Evolutionary conservation across 2,329 filamentous ascomycete species (phyloP).

Genomic region (Canariomyces notabilis): DNA sequence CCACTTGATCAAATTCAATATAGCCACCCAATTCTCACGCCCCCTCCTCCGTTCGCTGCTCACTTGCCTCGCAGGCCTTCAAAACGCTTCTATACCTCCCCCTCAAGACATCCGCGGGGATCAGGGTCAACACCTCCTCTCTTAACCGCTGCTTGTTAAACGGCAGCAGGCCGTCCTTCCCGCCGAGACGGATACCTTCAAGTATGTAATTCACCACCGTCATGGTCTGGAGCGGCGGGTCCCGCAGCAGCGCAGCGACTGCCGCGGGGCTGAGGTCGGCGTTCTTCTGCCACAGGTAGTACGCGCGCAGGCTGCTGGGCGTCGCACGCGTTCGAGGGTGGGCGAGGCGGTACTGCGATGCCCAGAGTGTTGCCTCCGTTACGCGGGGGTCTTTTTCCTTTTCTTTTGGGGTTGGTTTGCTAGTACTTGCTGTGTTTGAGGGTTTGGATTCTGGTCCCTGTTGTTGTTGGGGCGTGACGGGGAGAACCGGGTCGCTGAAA

Average conservation of each 20-base stretch:
- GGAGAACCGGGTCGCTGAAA: neutral
- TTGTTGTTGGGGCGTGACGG: neutral
- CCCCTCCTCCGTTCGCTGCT: neutral
- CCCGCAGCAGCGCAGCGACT: slow-evolving; percentile 52
- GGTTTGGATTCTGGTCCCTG: slow-evolving; percentile 2
- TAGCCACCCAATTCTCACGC: no score
- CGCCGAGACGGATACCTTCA: slow-evolving; percentile 47
- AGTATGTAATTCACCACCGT: slow-evolving; percentile 59
- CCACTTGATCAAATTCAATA: no score
- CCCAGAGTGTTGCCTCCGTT: slow-evolving; percentile 38
- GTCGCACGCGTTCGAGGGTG: slow-evolving; percentile 21
- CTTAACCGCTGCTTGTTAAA: slow-evolving; percentile 44
- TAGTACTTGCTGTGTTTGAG: slow-evolving; percentile 7
- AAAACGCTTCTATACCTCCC: neutral
- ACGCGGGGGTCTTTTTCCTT: slow-evolving; percentile 38
- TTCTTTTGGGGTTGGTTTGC: slow-evolving; percentile 9
- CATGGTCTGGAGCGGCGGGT: slow-evolving; percentile 51
- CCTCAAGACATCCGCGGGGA: slow-evolving; percentile 26
- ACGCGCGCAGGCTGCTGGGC: slow-evolving; percentile 45
- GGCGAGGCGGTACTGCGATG: slow-evolving; percentile 32
- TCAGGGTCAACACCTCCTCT: slow-evolving; percentile 37
- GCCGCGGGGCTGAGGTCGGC: slow-evolving; percentile 42
- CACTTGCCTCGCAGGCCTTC: slow-evolving; percentile 26
- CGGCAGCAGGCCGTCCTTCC: slow-evolving; percentile 32
- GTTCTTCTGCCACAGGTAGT: slow-evolving; percentile 59